Conservation (phyloP, 2,329 filamentous ascomycete species). For the Verticillium dahliae region DNA sequence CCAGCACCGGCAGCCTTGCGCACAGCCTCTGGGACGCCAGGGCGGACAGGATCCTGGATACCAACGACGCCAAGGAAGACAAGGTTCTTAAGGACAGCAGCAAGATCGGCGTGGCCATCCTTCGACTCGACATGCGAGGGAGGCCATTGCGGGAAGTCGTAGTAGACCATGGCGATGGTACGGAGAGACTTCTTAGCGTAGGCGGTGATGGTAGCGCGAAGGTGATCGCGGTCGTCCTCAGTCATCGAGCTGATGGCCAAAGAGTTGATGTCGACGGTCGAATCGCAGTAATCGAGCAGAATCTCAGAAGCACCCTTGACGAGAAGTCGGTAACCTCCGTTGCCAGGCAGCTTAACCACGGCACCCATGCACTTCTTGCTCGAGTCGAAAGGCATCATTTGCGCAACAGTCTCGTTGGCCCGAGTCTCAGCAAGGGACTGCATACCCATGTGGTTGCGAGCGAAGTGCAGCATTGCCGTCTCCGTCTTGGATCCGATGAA, state of each 20-base stretch:
- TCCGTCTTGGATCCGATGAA: conserved; percentile 53
- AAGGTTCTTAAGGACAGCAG: conserved; percentile 54
- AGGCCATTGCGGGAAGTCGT: conserved; percentile 66
- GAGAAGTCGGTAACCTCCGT: conserved; percentile 38
- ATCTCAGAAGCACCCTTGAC: conserved; percentile 54
- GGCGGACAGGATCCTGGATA: conserved; percentile 63
- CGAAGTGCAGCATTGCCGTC: conserved; percentile 44
- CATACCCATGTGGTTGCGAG: conserved; percentile 43
- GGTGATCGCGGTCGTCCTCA: conserved; percentile 35
- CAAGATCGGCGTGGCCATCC: conserved; percentile 56
- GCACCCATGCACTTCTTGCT: conserved; percentile 50
- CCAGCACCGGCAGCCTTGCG: conserved; percentile 57
- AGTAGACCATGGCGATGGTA: conserved; percentile 69
- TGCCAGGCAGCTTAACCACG: conserved; percentile 39
- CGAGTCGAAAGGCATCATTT: conserved; percentile 49
- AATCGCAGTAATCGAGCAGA: conserved; percentile 36
- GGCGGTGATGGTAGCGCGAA: conserved; percentile 48
- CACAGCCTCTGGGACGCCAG: conserved; percentile 59
- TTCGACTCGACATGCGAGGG: conserved; percentile 57
- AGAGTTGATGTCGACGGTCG: conserved; percentile 32
- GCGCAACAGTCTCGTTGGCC: conserved; percentile 36
- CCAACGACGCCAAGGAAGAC: conserved; percentile 65
- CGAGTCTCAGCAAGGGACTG: conserved; percentile 37
- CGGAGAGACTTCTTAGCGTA: conserved; percentile 63
- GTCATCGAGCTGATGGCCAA: conserved; percentile 48